Percentiles rank a stretch among this genome's conserved stretches.
Evolutionary conservation across 352 stramenopile species (phyloP).

Genomic region (Globisporangium emineosum): DNA sequence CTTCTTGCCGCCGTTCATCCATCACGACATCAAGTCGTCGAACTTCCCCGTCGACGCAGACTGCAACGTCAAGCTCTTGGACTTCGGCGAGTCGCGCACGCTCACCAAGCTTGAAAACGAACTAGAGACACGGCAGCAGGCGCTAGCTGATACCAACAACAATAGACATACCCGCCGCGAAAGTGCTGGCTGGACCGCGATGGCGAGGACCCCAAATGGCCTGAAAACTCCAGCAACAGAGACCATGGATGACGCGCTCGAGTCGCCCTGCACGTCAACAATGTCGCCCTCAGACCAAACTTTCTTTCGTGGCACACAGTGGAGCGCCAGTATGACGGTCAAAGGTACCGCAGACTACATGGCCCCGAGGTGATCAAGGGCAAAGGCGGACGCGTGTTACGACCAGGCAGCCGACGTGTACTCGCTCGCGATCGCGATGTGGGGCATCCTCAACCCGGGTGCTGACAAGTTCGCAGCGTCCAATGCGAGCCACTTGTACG

Average conservation of each 20-base stretch:
- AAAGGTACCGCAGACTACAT: constrained; percentile 37
- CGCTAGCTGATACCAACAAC: not conserved
- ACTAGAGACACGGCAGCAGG: not conserved
- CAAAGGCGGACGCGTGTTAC: constrained; percentile 25
- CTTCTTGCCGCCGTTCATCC: constrained; percentile 65
- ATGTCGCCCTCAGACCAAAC: not conserved
- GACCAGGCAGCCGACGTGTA: constrained; percentile 52
- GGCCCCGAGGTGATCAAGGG: constrained; percentile 55
- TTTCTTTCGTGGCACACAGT: not conserved
- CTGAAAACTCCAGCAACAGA: not conserved
- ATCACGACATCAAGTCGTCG: constrained; percentile 94
- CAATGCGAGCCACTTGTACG: not conserved
- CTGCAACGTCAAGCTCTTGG: constrained; percentile 52
- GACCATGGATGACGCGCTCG: constrained; percentile 5
- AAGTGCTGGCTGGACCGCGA: not conserved
- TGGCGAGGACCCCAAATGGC: not conserved
- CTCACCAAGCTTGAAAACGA: constrained; percentile 5
- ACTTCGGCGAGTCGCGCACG: constrained; percentile 51
- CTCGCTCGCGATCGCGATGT: constrained; percentile 24
- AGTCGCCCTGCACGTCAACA: not conserved
- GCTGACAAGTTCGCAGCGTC: not conserved
- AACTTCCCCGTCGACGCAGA: constrained; percentile 69
- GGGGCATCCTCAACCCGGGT: not conserved
- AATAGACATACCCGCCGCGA: too few species aligned
- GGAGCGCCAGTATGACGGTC: not conserved